Evolutionary conservation across 2,329 filamentous ascomycete species (phyloP).

Genomic region (Moelleriella libera): DNA sequence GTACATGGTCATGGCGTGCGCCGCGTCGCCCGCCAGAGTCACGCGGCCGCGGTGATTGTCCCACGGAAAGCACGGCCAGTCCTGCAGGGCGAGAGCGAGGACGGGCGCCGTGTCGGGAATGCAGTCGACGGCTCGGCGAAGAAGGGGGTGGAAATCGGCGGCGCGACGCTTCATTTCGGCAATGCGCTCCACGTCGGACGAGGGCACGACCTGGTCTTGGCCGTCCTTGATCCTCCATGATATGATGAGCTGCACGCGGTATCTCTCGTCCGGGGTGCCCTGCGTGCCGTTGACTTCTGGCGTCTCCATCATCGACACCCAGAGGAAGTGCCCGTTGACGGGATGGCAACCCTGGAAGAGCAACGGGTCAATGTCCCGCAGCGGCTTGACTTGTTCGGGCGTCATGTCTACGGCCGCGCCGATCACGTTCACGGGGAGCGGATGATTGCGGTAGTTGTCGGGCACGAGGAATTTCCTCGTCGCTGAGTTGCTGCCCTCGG

Average conservation of each 20-base stretch:
- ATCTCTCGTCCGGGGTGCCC: conserved; percentile 16
- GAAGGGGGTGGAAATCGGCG: conserved; percentile 17
- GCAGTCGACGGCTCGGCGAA: conserved; percentile 25
- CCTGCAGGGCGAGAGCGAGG: conserved; percentile 20
- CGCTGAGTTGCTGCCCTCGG: conserved; percentile 23
- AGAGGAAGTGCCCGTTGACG: conserved; percentile 32
- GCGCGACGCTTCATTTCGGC: conserved; percentile 24
- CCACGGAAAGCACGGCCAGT: conserved; percentile 25
- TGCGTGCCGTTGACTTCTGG: conserved; percentile 20
- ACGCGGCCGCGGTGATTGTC: conserved; percentile 26
- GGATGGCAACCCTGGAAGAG: conserved; percentile 41
- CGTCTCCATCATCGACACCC: conserved; percentile 30
- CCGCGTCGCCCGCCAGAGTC: conserved; percentile 37
- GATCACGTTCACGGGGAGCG: conserved; percentile 21
- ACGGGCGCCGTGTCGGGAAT: conserved; percentile 26
- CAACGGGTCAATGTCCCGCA: conserved; percentile 35
- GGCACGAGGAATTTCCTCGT: conserved; percentile 20
- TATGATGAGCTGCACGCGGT: conserved; percentile 28
- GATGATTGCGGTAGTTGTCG: conserved; percentile 15
- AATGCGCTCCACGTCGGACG: conserved; percentile 16
- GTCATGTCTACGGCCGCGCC: conserved; percentile 23
- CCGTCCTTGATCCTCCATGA: conserved; percentile 27
- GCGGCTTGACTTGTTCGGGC: conserved; percentile 19
- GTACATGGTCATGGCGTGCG: conserved; percentile 46
- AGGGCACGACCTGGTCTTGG: conserved; percentile 17